Percentiles rank a stretch among this genome's conserved stretches.
Evolutionary conservation across 108 stramenopile species (phyloP).

Genomic region (Seminavis robusta): DNA sequence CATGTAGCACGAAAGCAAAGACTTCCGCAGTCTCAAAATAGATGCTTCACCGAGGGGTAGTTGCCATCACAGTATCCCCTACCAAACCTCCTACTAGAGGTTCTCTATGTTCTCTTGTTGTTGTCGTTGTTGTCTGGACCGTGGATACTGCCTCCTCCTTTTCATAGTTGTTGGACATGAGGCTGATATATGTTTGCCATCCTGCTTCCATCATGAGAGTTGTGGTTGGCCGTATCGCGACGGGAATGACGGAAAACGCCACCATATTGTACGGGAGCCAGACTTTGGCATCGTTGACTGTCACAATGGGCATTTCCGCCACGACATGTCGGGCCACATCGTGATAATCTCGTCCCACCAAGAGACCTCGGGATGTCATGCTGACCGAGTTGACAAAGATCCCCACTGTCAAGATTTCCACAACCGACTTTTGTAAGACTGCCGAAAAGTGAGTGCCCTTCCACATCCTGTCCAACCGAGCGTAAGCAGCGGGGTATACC

Average conservation of each 20-base stretch:
- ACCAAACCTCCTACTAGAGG: too few relatives aligned
- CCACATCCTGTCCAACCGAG: conserved; percentile 32
- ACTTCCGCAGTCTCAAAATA: too few relatives aligned
- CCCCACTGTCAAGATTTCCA: conserved; percentile 51
- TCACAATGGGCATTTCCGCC: conserved; percentile 42
- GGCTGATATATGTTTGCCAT: conserved; percentile 64
- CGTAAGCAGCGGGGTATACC: conserved; percentile 53
- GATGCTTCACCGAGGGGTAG: too few relatives aligned
- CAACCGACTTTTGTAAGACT: conserved; percentile 36
- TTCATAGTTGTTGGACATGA: conserved; percentile 32
- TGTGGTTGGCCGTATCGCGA: conserved; percentile 33
- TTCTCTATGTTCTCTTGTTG: too few relatives aligned
- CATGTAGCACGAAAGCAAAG: too few relatives aligned
- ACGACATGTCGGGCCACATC: conserved; percentile 31
- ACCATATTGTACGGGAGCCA: conserved; percentile 60
- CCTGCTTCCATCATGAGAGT: conserved; percentile 47
- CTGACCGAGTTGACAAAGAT: conserved; percentile 52
- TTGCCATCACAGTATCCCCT: too few relatives aligned
- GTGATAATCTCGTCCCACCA: conserved; percentile 10
- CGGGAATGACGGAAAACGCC: conserved; percentile 46
- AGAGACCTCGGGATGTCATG: conserved; percentile 40
- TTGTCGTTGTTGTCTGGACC: too few relatives aligned
- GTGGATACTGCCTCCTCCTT: too few relatives aligned
- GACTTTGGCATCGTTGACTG: conserved; percentile 44
- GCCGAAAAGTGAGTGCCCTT: conserved; percentile 24